phyloP scores from a whole-genome alignment of 2,329 filamentous ascomycete genomes.

The Chaetomiaceae sp. region DNA sequence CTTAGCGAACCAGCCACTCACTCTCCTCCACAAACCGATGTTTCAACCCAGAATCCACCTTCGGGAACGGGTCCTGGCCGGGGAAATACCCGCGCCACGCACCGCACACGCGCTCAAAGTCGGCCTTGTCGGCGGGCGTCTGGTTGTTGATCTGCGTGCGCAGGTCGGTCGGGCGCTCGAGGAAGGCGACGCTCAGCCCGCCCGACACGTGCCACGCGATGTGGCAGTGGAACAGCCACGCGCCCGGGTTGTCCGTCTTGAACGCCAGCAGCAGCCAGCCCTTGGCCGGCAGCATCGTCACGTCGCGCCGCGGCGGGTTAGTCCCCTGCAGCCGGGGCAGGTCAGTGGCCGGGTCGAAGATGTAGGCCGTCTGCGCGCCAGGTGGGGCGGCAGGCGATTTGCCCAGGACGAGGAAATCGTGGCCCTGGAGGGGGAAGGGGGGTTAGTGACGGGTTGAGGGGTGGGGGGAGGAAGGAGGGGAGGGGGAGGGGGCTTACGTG shows the following conservation, averaged over 20 bases:
- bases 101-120: conserved; percentile 24
- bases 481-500: conserved; percentile 19
- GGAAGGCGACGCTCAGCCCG: conserved; percentile 46
- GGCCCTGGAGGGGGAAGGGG: conserved; percentile 25
- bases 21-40: conserved; percentile 9
- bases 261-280: conserved; percentile 45
- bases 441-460: conserved; percentile 17
- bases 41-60: conserved; percentile 22
- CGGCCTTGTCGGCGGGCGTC: conserved; percentile 14
- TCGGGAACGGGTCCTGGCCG: conserved; percentile 18
- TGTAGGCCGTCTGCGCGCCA: conserved; percentile 12
- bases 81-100: conserved; percentile 22
- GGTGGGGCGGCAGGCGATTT: conserved; percentile 22
- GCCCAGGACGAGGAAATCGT: conserved; percentile 32
- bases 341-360: conserved; percentile 27
- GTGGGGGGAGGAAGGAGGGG: background rate
- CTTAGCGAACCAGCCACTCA: conserved; percentile 21
- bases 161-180: conserved; percentile 31
- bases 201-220: conserved; percentile 45
- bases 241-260: conserved; percentile 44
- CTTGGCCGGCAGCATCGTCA: conserved; percentile 36
- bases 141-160: conserved; percentile 2
- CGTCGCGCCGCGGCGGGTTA: conserved; percentile 45
- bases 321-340: conserved; percentile 28
- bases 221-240: conserved; percentile 45